Percentiles rank a stretch among this genome's conserved stretches.
Conservation (phyloP, 2,329 filamentous ascomycete genomes). For the Clarireedia monteithiana region DNA sequence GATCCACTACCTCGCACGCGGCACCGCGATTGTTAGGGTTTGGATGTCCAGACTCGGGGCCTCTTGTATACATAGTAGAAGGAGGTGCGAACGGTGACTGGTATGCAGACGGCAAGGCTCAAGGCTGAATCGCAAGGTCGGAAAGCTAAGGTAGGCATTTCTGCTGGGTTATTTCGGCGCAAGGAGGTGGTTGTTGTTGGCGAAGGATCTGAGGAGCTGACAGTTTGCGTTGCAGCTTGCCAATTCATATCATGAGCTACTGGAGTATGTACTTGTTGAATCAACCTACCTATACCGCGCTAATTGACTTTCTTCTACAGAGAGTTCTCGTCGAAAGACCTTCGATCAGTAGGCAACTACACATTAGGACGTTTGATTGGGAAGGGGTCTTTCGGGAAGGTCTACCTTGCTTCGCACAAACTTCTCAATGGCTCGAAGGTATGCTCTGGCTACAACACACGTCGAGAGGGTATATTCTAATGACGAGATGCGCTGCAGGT, state of each 20-base stretch:
- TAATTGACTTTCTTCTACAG: slow-evolving; percentile 39
- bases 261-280: slow-evolving; percentile 60
- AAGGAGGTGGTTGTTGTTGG: slow-evolving; percentile 10
- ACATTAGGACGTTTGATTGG: slow-evolving; percentile 85
- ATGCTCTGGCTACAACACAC: slow-evolving; percentile 21
- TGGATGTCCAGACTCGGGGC: slow-evolving; percentile 10
- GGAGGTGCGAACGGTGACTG: slow-evolving; percentile 29
- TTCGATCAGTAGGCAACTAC: slow-evolving; percentile 92
- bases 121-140: slow-evolving; percentile 52
- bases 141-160: slow-evolving; percentile 47
- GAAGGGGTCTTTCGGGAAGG: slow-evolving; percentile 97
- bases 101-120: slow-evolving; percentile 42
- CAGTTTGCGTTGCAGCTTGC: slow-evolving; percentile 62
- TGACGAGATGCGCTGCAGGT: slow-evolving; percentile 48
- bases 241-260: slow-evolving; percentile 90
- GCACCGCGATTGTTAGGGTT: slow-evolving; percentile 2
- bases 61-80: slow-evolving; percentile 23
- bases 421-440: slow-evolving; percentile 98
- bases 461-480: slow-evolving; percentile 12
- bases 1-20: slow-evolving; percentile 1
- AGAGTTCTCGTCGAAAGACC: slow-evolving; percentile 88
- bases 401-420: slow-evolving; percentile 92
- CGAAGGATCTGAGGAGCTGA: slow-evolving; percentile 21
- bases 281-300: slow-evolving; percentile 4
- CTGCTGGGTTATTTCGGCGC: slow-evolving; percentile 2